Conservation (phyloP, 1,284 basidiomycete species). For the Ganoderma sinense region DNA sequence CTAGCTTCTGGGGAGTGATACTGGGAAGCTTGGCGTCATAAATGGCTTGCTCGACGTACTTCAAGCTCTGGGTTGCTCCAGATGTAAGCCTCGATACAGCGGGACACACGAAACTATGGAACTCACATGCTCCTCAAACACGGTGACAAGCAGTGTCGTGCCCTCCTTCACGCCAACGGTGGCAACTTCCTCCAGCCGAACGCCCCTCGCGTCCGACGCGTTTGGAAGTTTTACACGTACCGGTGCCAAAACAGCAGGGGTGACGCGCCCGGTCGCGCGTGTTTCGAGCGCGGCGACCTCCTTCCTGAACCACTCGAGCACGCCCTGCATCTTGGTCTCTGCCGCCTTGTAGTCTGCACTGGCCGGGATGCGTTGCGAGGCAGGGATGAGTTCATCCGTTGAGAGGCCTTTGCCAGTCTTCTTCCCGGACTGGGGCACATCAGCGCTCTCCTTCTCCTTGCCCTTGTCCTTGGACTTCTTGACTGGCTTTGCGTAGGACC, state of each 20-base stretch:
- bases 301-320: conserved; percentile 74
- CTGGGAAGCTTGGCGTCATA: conserved; percentile 76
- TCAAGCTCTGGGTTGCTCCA: conserved; percentile 63
- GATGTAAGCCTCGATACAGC: not conserved
- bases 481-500: conserved; percentile 27
- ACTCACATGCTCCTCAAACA: conserved; percentile 78
- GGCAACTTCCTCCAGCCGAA: conserved; percentile 71
- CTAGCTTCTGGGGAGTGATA: conserved; percentile 73
- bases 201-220: conserved; percentile 36
- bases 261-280: conserved; percentile 78
- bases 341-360: conserved; percentile 63
- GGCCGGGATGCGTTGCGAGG: conserved; percentile 41
- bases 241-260: conserved; percentile 71
- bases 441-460: conserved; percentile 21
- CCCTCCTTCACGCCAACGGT: conserved; percentile 83
- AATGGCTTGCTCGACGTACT: conserved; percentile 74
- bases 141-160: conserved; percentile 70
- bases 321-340: conserved; percentile 67
- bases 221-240: conserved; percentile 65
- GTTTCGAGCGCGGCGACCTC: conserved; percentile 72
- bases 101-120: not conserved
- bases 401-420: conserved; percentile 24
- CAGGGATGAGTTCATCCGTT: conserved; percentile 41
- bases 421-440: conserved; percentile 1
- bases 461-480: conserved; percentile 28